Evolutionary conservation across 352 stramenopile species (phyloP).

Genomic region (Pythium rishiriense): DNA sequence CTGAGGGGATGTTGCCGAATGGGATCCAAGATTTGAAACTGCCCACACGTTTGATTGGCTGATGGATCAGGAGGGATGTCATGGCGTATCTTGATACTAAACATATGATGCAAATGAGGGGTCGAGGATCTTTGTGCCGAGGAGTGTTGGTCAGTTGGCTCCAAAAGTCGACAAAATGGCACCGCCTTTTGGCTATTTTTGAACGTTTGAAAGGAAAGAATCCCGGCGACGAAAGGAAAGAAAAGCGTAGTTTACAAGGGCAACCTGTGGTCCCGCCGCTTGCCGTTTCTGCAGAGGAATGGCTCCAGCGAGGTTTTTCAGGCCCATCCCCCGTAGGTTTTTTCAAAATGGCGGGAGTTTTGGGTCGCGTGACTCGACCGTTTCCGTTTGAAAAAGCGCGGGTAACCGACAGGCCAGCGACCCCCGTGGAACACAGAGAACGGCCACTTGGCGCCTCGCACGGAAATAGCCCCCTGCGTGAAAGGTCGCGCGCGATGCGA

Average conservation of each 20-base stretch:
- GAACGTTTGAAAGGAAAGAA: slow-evolving; percentile 43
- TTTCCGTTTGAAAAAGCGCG: slow-evolving; percentile 33
- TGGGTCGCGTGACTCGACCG: slow-evolving; percentile 6
- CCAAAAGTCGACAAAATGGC: slow-evolving; percentile 16
- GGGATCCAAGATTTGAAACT: slow-evolving; percentile 32
- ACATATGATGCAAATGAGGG: slow-evolving; percentile 4
- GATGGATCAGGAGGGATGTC: slow-evolving; percentile 13
- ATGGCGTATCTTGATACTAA: slow-evolving; percentile 14
- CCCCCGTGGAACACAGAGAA: slow-evolving; percentile 20
- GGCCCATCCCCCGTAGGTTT: slow-evolving; percentile 13
- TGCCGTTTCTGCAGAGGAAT: slow-evolving; percentile 21
- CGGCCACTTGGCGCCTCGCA: slow-evolving; percentile 12
- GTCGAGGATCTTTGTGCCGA: slow-evolving; percentile 2
- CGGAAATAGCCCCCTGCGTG: slow-evolving; percentile 20
- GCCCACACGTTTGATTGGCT: slow-evolving; percentile 23
- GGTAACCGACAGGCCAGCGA: slow-evolving; percentile 26
- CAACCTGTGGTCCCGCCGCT: slow-evolving; percentile 25
- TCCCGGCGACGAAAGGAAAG: slow-evolving; percentile 19
- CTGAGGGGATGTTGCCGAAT: slow-evolving; percentile 26
- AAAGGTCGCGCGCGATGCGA: slow-evolving; percentile 1
- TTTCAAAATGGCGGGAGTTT: slow-evolving; percentile 28
- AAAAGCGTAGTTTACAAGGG: slow-evolving; percentile 27
- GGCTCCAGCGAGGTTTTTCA: slow-evolving; percentile 26
- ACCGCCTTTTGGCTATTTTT: slow-evolving; percentile 33
- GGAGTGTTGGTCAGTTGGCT: slow-evolving; percentile 23